These are phyloP conservation scores for Penicillium daleae DNA, from an alignment of 495 filamentous ascomycete species.

Conservation along the genomic window DNA sequence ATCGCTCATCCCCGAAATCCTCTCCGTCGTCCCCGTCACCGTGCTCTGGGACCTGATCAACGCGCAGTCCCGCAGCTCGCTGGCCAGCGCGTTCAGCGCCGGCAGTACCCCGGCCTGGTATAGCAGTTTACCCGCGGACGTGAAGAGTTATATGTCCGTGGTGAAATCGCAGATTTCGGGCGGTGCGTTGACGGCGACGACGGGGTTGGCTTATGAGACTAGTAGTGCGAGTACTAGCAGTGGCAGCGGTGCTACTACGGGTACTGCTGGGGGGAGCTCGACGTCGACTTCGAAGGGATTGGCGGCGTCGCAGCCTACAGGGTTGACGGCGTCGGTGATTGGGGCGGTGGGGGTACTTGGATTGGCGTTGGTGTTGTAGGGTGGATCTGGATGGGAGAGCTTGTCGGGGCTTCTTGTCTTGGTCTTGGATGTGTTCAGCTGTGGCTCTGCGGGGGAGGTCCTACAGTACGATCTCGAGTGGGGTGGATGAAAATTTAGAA, in stretches of 20 bases:
- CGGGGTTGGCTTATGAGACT: slow-evolving; percentile 13
- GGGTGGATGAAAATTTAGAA: neutral
- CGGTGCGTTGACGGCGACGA: slow-evolving; percentile 35
- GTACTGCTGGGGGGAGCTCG: slow-evolving; percentile 13
- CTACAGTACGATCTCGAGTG: neutral
- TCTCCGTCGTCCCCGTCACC: slow-evolving; percentile 33
- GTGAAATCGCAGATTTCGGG: slow-evolving; percentile 34
- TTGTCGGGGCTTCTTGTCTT: neutral
- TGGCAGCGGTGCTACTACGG: slow-evolving; percentile 12
- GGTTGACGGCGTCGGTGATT: slow-evolving; percentile 24
- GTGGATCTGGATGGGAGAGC: slow-evolving; percentile 2
- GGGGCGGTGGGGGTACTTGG: slow-evolving; percentile 34
- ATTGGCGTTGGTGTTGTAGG: slow-evolving; percentile 30
- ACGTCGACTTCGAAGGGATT: slow-evolving; percentile 21
- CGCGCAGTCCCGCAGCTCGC: slow-evolving; percentile 31
- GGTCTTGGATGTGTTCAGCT: neutral
- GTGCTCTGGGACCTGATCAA: slow-evolving; percentile 33
- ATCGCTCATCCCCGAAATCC: slow-evolving; percentile 34
- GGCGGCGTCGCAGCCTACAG: slow-evolving; percentile 26
- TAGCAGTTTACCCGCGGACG: slow-evolving; percentile 29
- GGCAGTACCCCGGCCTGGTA: slow-evolving; percentile 41
- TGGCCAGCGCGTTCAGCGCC: slow-evolving; percentile 37
- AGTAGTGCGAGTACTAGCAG: neutral
- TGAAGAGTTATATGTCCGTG: slow-evolving; percentile 39
- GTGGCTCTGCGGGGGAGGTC: neutral